Conservation (phyloP, 495 filamentous ascomycete genomes). For the Jackrogersella multiformis region DNA sequence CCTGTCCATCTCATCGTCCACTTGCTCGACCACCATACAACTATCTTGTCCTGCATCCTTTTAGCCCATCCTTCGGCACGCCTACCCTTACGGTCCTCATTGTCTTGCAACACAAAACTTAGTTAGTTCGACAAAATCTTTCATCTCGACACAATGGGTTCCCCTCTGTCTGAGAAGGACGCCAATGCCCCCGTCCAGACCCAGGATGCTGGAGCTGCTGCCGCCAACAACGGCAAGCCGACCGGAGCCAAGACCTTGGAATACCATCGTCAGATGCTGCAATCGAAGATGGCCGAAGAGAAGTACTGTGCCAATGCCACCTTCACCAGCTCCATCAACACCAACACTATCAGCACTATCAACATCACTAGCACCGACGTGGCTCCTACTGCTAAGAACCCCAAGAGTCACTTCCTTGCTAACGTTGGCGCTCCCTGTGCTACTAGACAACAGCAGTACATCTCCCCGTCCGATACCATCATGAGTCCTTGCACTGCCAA, state of each 20-base stretch:
- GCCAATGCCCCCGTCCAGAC: constrained; percentile 59
- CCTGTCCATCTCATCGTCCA: no score
- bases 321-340: constrained; percentile 6
- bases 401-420: constrained; percentile 28
- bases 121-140: neutral
- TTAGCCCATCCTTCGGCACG: neutral
- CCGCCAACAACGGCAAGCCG: constrained; percentile 47
- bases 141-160: constrained; percentile 34
- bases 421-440: constrained; percentile 15
- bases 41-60: neutral
- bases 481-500: constrained; percentile 95
- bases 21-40: no score
- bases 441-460: constrained; percentile 67
- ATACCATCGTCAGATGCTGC: constrained; percentile 79
- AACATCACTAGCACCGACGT: constrained; percentile 10
- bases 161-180: constrained; percentile 66
- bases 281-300: constrained; percentile 74
- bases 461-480: constrained; percentile 92
- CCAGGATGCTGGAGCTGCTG: constrained; percentile 34
- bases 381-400: constrained; percentile 16
- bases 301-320: constrained; percentile 61
- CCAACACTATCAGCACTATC: constrained; percentile 10
- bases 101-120: constrained; percentile 1
- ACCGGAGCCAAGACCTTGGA: constrained; percentile 71
- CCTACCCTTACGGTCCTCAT: neutral